These are phyloP conservation scores for Aegilops speltoides DNA, from an alignment of 176 grass and related monocot species.

Conservation along the genomic window DNA sequence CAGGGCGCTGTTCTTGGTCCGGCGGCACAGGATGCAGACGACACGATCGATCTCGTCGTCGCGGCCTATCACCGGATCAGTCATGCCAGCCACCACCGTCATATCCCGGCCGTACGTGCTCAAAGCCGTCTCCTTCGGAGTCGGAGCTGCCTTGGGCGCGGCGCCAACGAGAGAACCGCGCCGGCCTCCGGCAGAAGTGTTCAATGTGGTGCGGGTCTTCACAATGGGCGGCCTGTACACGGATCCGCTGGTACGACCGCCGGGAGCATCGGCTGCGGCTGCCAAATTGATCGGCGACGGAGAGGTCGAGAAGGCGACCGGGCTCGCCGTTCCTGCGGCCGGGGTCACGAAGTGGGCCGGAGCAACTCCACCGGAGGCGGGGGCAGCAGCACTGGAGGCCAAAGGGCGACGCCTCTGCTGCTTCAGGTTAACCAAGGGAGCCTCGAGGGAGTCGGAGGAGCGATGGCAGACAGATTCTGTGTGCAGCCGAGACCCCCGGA, in stretches of 20 bases:
- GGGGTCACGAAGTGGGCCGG: background rate
- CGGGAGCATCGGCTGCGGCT: background rate
- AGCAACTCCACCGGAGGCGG: background rate
- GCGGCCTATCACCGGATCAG: conserved; percentile 56
- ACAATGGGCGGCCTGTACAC: background rate
- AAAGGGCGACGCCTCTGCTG: background rate
- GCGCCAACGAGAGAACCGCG: background rate
- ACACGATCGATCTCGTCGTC: conserved; percentile 38
- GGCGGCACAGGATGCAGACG: conserved; percentile 47
- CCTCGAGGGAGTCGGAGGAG: background rate
- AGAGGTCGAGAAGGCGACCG: background rate
- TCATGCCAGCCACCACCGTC: conserved; percentile 4
- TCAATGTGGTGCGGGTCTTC: background rate
- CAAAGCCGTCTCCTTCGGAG: background rate
- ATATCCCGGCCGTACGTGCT: conserved; percentile 23
- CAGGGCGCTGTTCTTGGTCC: conserved; percentile 54
- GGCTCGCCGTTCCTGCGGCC: background rate
- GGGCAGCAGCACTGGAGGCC: background rate
- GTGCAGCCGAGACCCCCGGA: background rate
- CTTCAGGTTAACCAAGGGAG: background rate
- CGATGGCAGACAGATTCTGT: background rate
- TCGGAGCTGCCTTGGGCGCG: background rate
- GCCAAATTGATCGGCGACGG: background rate
- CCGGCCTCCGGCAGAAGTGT: background rate
- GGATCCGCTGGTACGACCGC: no score